Base-by-base conservation (phyloP, 2,329 filamentous ascomycete species). In the Aureobasidium subglaciale region DNA sequence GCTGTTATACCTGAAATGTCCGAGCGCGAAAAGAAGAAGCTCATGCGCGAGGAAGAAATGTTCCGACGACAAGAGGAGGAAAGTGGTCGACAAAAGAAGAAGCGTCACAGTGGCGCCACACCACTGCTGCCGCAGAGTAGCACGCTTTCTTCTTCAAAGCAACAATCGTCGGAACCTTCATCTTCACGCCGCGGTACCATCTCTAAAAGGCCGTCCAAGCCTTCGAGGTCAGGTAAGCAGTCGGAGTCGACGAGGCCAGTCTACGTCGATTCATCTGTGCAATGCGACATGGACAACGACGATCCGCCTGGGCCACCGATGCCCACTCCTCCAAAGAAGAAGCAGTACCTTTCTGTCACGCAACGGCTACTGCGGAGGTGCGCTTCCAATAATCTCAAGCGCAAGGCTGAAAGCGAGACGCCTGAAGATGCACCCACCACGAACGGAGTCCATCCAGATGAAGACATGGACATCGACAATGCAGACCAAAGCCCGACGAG, bases 61-160 rank as follows among this genome's bases (percentile, higher is more conserved):
- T 84, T 84, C 59, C 77, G 81, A 59, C 77, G 81, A 62, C 72
- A 83, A 59, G 82, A 84, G 62, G 73, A 78, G 45, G 79, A 84
- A 58, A 72, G 74, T 29, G 77, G 76, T 55, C 64, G 64, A 58
- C 62, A 63, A 55, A 77, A 73, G 60, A 79, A 78, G 67, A 80
- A 75, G 61, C 80, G 84, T 63, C 73, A 78, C 53, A 75, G 75
- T 56, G 83, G 78, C 63, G 77, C 77, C 48, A 80, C 78, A 18
- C 73, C 68, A 13, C 71, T 80, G 52, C 64, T 66, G 27, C 63
- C 65, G 55, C 46, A 61, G 15, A 57, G 59, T 4, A 64, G 61
- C 13, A 65, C 62, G 42, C 61, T 63, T 45, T 58, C 60, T 11
- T 67, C 69, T 34, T 59, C 63, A 5, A 62, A 63, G 40, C 65